Percentiles rank a stretch among this genome's conserved stretches.
Evolutionary conservation across 371 early-diverging fungal species (phyloP).

Genomic region (Umbelopsis sp.): DNA sequence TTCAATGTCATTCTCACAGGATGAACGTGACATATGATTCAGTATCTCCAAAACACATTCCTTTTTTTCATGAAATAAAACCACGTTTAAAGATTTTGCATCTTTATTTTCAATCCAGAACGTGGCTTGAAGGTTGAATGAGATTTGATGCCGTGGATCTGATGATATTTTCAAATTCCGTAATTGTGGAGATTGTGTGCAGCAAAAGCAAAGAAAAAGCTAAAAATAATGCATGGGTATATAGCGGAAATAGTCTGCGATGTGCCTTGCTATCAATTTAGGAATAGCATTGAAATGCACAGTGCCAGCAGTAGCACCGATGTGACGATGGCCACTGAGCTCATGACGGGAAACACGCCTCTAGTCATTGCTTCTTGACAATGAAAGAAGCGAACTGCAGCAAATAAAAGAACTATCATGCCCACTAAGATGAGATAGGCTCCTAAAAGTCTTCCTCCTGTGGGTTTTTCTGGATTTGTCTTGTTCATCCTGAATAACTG

Average conservation of each 20-base stretch:
- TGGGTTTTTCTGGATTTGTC: not conserved
- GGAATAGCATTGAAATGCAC: not conserved
- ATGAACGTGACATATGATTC: not conserved
- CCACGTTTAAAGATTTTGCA: slow-evolving; percentile 6
- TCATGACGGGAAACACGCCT: not conserved
- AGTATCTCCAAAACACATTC: not conserved
- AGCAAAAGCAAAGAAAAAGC: not conserved
- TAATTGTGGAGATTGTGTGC: not conserved
- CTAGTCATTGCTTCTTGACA: slow-evolving; percentile 9
- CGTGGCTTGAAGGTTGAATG: no score
- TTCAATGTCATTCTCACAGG: not conserved
- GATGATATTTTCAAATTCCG: not conserved
- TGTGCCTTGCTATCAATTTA: not conserved
- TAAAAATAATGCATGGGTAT: no score
- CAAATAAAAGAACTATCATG: not conserved
- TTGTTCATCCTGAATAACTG: slow-evolving; percentile 6
- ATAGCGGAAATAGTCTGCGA: no score
- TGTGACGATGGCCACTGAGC: not conserved
- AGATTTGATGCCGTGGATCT: not conserved
- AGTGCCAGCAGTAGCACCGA: not conserved
- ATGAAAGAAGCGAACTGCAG: not conserved
- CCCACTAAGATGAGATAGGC: not conserved
- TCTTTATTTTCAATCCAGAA: not conserved
- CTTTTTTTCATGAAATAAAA: not conserved
- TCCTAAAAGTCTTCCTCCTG: not conserved